Evolutionary conservation across 805 yeast genomes (phyloP).

Genomic region (Metschnikowia dekortorum): DNA sequence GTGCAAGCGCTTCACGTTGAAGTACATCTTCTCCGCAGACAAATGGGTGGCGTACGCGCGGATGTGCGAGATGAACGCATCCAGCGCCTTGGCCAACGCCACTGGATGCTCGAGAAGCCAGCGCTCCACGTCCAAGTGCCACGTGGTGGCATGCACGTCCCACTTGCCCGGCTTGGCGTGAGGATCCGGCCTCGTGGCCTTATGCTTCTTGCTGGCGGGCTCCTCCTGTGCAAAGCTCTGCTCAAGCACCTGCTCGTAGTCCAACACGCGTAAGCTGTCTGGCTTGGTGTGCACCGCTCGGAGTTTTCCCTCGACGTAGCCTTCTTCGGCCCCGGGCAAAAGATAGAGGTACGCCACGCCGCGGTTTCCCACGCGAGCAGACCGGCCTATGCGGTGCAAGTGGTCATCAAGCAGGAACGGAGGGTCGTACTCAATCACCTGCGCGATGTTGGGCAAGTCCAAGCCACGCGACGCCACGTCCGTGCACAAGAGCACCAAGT

Average conservation of each 20-base stretch:
- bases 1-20: constrained; percentile 80
- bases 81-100: constrained; percentile 62
- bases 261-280: constrained; percentile 29
- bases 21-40: constrained; percentile 68
- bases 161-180: constrained; percentile 48
- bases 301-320: constrained; percentile 56
- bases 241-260: constrained; percentile 31
- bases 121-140: constrained; percentile 89
- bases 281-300: constrained; percentile 36
- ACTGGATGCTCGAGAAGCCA: constrained; percentile 69
- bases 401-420: constrained; percentile 94
- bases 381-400: constrained; percentile 93
- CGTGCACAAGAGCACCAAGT: constrained; percentile 80
- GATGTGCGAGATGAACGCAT: constrained; percentile 83
- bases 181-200: constrained; percentile 22
- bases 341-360: constrained; percentile 79
- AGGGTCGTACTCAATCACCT: constrained; percentile 90
- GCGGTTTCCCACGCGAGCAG: constrained; percentile 91
- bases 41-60: constrained; percentile 96
- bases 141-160: constrained; percentile 94
- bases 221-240: constrained; percentile 41
- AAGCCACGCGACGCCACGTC: constrained; percentile 98
- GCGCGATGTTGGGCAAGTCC: constrained; percentile 81
- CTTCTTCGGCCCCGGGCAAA: constrained; percentile 87
- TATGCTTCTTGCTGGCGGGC: constrained; percentile 13